Conservation (phyloP, 805 yeast species). For the Hanseniaspora vineae region DNA sequence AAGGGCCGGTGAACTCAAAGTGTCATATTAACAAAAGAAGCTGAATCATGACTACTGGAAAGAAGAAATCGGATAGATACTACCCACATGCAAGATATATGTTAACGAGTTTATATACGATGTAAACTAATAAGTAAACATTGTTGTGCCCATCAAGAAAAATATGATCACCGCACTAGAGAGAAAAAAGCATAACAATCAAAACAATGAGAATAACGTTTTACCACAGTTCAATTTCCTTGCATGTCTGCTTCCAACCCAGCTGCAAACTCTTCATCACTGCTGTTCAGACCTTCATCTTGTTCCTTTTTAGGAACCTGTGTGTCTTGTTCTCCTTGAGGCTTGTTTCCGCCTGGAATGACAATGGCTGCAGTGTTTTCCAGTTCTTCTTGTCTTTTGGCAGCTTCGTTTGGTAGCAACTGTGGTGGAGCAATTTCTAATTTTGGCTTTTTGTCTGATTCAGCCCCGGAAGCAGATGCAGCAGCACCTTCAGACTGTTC, state of each 20-base stretch:
- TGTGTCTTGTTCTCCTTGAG: slow-evolving; percentile 5
- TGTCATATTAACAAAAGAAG: no score
- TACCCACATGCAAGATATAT: no score
- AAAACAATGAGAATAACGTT: no score
- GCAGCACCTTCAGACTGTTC: slow-evolving; percentile 1
- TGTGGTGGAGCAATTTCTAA: slow-evolving; percentile 24
- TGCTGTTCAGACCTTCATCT: slow-evolving; percentile 13
- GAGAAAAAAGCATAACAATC: no score
- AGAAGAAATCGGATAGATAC: no score
- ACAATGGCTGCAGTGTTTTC: slow-evolving; percentile 21
- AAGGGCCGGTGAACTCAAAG: no score
- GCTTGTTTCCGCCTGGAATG: slow-evolving; percentile 12
- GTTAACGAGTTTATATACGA: no score
- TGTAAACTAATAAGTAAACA: no score
- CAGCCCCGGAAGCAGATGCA: slow-evolving; percentile 1
- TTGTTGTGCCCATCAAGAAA: no score
- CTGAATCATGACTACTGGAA: no score
- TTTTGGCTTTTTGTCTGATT: slow-evolving; percentile 12
- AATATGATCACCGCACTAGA: no score
- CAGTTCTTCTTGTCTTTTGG: slow-evolving; percentile 19
- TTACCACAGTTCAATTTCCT: not conserved
- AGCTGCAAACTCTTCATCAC: slow-evolving; percentile 24
- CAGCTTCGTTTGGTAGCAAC: slow-evolving; percentile 18
- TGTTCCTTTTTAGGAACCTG: slow-evolving; percentile 5
- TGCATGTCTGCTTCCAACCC: slow-evolving; percentile 23